Percentiles rank a stretch among this genome's conserved stretches.
phyloP scores from a whole-genome alignment of 805 yeast genomes.

The Metschnikowia sp. region DNA sequence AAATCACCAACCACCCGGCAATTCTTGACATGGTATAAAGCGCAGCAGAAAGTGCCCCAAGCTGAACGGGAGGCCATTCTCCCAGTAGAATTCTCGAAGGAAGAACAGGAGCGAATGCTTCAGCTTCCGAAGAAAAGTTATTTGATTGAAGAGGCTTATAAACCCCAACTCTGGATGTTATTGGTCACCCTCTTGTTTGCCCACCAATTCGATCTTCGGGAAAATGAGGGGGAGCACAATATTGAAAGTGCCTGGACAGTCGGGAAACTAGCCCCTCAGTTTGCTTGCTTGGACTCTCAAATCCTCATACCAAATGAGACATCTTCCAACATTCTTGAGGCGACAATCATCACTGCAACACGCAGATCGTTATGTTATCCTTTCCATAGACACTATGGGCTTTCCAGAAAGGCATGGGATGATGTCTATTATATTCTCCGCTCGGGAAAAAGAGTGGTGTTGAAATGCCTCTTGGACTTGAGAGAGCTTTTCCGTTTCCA shows the following conservation, averaged over 20 bases:
- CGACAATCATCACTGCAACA: constrained; percentile 56
- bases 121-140: constrained; percentile 64
- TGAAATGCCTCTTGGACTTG: constrained; percentile 55
- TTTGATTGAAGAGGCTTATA: constrained; percentile 50
- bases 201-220: constrained; percentile 70
- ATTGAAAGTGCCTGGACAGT: constrained; percentile 93
- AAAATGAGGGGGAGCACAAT: constrained; percentile 65
- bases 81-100: constrained; percentile 52
- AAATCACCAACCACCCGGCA: constrained; percentile 44
- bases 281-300: constrained; percentile 66
- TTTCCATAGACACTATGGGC: constrained; percentile 64
- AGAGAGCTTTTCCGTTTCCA: constrained; percentile 78
- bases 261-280: constrained; percentile 80
- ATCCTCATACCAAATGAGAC: constrained; percentile 31
- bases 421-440: constrained; percentile 65
- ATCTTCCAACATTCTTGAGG: constrained; percentile 41
- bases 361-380: constrained; percentile 80
- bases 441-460: constrained; percentile 65
- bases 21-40: constrained; percentile 49
- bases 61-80: constrained; percentile 24
- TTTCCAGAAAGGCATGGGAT: constrained; percentile 64
- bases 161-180: constrained; percentile 52
- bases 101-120: constrained; percentile 65
- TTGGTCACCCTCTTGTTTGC: constrained; percentile 68
- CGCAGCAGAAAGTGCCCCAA: constrained; percentile 26